Conservation (phyloP, 2,329 filamentous ascomycete genomes). For the Fusarium neocosmosporiellum region DNA sequence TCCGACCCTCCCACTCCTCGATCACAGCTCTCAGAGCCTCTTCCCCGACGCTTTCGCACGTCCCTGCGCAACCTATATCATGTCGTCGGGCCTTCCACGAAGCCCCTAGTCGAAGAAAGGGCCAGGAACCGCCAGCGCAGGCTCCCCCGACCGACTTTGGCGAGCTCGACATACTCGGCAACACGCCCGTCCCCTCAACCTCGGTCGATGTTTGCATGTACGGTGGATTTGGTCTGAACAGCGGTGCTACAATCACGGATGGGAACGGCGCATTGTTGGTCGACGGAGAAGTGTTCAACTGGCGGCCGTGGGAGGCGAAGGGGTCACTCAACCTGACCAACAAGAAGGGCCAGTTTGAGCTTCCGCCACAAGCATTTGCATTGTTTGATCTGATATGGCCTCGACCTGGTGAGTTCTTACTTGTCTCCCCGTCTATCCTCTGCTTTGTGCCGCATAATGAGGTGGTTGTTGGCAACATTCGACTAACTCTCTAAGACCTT, state of each 20-base stretch:
- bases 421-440: neutral
- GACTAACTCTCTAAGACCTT: slow-evolving; percentile 68
- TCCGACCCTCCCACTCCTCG: slow-evolving; percentile 19
- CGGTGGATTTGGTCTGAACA: slow-evolving; percentile 89
- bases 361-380: slow-evolving; percentile 77
- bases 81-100: slow-evolving; percentile 37
- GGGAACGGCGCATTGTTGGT: slow-evolving; percentile 82
- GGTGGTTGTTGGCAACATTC: neutral
- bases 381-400: slow-evolving; percentile 85
- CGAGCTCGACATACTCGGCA: slow-evolving; percentile 81
- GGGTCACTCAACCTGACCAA: slow-evolving; percentile 70
- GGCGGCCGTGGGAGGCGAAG: slow-evolving; percentile 80
- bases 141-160: slow-evolving; percentile 71
- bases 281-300: slow-evolving; percentile 87
- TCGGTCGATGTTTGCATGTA: slow-evolving; percentile 83
- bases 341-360: slow-evolving; percentile 83
- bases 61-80: neutral
- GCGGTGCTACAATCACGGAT: slow-evolving; percentile 75
- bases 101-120: slow-evolving; percentile 26
- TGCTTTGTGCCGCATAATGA: neutral
- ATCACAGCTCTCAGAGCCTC: slow-evolving; percentile 24
- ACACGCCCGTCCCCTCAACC: slow-evolving; percentile 80
- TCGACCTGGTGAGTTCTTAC: slow-evolving; percentile 76
- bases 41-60: neutral
- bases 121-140: slow-evolving; percentile 43